Conservation (phyloP, 495 filamentous ascomycete genomes). For the Trypethelium eluteriae region DNA sequence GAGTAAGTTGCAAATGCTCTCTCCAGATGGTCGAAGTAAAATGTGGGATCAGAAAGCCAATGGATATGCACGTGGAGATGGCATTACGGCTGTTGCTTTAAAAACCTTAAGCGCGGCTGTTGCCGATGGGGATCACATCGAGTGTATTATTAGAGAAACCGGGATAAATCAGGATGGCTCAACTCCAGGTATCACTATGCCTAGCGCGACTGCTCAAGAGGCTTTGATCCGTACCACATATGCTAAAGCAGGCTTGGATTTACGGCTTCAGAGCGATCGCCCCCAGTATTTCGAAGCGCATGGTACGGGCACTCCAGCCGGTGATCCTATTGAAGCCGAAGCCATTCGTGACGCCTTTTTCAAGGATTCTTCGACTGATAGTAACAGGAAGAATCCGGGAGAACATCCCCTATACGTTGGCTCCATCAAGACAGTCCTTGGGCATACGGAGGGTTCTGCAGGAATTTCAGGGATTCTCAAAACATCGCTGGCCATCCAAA, state of each 20-base stretch:
- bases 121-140: slow-evolving; percentile 11
- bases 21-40: neutral
- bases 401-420: slow-evolving; percentile 12
- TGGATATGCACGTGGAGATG: slow-evolving; percentile 41
- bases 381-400: neutral
- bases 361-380: neutral
- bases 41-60: slow-evolving; percentile 10
- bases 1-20: slow-evolving; percentile 14
- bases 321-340: slow-evolving; percentile 13
- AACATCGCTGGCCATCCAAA: slow-evolving; percentile 50
- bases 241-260: slow-evolving; percentile 22
- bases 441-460: slow-evolving; percentile 50
- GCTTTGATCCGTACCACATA: slow-evolving; percentile 16
- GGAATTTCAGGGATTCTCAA: slow-evolving; percentile 55
- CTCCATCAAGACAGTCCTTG: slow-evolving; percentile 32
- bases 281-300: slow-evolving; percentile 21
- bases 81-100: slow-evolving; percentile 32
- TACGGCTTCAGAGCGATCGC: slow-evolving; percentile 15
- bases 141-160: slow-evolving; percentile 11
- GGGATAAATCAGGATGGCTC: slow-evolving; percentile 18
- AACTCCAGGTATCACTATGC: slow-evolving; percentile 16
- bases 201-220: slow-evolving; percentile 12
- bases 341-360: slow-evolving; percentile 5
- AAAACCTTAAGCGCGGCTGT: neutral
- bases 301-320: slow-evolving; percentile 17